A percentile compares a stretch with the other conserved stretches of the same genome.
Evolutionary conservation across 176 grass and related monocot species (phyloP).

Genomic region (Cymbopogon citratus): DNA sequence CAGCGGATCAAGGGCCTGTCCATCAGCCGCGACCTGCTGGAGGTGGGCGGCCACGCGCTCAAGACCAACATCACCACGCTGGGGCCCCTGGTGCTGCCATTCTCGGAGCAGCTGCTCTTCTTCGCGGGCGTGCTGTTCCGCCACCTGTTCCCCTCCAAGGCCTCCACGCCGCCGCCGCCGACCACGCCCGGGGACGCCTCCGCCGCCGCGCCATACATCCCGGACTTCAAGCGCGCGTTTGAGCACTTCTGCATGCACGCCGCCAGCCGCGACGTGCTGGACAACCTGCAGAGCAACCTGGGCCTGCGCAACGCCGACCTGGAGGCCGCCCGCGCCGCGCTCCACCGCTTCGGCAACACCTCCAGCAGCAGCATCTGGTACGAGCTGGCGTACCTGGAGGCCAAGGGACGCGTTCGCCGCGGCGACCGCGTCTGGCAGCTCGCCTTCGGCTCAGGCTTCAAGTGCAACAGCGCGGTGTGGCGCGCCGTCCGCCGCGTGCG

Average conservation of each 20-base stretch:
- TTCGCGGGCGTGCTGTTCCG: too few species aligned
- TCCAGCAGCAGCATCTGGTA: slow-evolving; percentile 60
- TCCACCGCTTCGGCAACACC: slow-evolving; percentile 24
- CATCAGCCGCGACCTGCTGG: too few species aligned
- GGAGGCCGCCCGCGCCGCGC: slow-evolving; percentile 12
- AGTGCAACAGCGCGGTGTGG: slow-evolving; percentile 94
- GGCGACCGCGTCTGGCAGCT: slow-evolving; percentile 99
- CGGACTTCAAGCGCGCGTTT: slow-evolving; percentile 84
- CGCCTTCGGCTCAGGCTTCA: slow-evolving; percentile 67
- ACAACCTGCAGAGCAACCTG: too few species aligned
- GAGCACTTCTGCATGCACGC: slow-evolving; percentile 80
- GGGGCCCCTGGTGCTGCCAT: too few species aligned
- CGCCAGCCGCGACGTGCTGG: slow-evolving; percentile 37
- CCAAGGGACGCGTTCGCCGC: slow-evolving; percentile 71
- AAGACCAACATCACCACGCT: too few species aligned
- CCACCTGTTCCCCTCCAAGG: too few species aligned
- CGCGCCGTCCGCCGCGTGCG: slow-evolving; percentile 55
- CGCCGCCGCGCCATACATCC: slow-evolving; percentile 67
- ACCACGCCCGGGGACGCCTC: neutral
- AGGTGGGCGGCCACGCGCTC: too few species aligned
- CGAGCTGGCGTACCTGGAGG: slow-evolving; percentile 87
- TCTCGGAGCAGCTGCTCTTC: too few species aligned
- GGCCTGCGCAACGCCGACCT: slow-evolving; percentile 12
- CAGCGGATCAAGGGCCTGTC: too few species aligned
- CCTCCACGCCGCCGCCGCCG: too few species aligned